These are phyloP conservation scores for Aspergillus brasiliensis DNA, from an alignment of 2,329 filamentous ascomycete species.

Conservation along the genomic window DNA sequence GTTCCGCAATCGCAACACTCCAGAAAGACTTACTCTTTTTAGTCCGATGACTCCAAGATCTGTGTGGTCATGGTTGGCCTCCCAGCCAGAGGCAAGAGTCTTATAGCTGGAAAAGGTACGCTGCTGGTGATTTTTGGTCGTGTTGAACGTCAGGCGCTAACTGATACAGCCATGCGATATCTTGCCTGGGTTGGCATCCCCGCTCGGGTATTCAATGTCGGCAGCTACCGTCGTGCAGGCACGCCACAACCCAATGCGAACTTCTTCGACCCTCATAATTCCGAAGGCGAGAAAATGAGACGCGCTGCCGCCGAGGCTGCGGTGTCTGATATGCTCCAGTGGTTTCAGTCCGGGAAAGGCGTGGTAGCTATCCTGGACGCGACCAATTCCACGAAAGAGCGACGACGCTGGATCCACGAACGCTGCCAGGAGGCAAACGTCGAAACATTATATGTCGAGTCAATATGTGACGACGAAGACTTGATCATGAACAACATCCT, in stretches of 20 bases:
- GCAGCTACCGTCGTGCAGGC: slow-evolving; percentile 86
- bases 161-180: slow-evolving; percentile 75
- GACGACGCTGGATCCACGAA: slow-evolving; percentile 88
- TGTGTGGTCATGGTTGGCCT: slow-evolving; percentile 99
- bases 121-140: slow-evolving; percentile 11
- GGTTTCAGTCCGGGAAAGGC: slow-evolving; percentile 77
- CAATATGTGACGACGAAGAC: slow-evolving; percentile 92
- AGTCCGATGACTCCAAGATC: slow-evolving; percentile 94
- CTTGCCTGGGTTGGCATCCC: slow-evolving; percentile 95
- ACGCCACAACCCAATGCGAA: slow-evolving; percentile 89
- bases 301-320: slow-evolving; percentile 88
- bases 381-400: slow-evolving; percentile 90
- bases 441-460: slow-evolving; percentile 94
- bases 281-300: slow-evolving; percentile 85
- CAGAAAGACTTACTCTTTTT: slow-evolving; percentile 27
- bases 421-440: slow-evolving; percentile 73
- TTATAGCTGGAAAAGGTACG: slow-evolving; percentile 94
- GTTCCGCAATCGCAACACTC: not conserved
- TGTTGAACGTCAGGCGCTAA: not conserved
- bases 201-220: slow-evolving; percentile 95
- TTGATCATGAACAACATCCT: slow-evolving; percentile 98
- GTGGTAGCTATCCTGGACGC: slow-evolving; percentile 93
- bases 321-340: slow-evolving; percentile 88
- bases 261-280: slow-evolving; percentile 91
- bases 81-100: slow-evolving; percentile 92